A percentile compares a stretch with the other conserved stretches of the same genome.
phyloP scores from a whole-genome alignment of 2,329 filamentous ascomycete genomes.

The Fusarium humuli region DNA sequence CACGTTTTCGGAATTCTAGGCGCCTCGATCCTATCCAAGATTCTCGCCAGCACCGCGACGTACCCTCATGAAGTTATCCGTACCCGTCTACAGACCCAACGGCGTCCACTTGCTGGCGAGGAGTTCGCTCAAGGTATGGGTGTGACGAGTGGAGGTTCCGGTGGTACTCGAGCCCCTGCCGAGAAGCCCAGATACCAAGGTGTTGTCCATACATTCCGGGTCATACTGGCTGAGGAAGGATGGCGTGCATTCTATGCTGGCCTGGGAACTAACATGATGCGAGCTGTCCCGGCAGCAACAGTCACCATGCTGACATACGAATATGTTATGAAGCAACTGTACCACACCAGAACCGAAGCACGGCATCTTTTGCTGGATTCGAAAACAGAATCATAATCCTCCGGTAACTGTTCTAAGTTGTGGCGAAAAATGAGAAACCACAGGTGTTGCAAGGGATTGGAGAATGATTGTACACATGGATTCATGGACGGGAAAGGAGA shows the following conservation, averaged over 20 bases:
- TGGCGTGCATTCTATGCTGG: constrained; percentile 98
- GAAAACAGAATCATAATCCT: constrained; percentile 29
- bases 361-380: constrained; percentile 41
- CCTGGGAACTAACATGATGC: constrained; percentile 97
- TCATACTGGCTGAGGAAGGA: constrained; percentile 89
- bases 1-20: constrained; percentile 87
- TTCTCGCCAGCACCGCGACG: constrained; percentile 92
- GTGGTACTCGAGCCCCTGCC: constrained; percentile 44
- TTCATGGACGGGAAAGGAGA: constrained; percentile 26
- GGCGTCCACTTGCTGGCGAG: constrained; percentile 72
- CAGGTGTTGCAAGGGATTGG: constrained; percentile 22
- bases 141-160: constrained; percentile 52
- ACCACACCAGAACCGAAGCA: constrained; percentile 57
- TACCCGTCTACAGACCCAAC: constrained; percentile 92
- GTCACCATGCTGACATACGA: constrained; percentile 99
- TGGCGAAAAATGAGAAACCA: constrained; percentile 6
- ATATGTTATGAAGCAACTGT: constrained; percentile 71
- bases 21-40: constrained; percentile 93
- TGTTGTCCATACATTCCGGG: constrained; percentile 82
- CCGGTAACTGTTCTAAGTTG: constrained; percentile 8
- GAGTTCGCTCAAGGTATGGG: constrained; percentile 64
- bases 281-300: constrained; percentile 93
- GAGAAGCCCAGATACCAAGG: constrained; percentile 75
- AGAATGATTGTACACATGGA: constrained; percentile 35
- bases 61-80: constrained; percentile 98